These are phyloP conservation scores for Andrographis paniculata DNA, from an alignment of 305 asterid genomes.

Conservation along the genomic window DNA sequence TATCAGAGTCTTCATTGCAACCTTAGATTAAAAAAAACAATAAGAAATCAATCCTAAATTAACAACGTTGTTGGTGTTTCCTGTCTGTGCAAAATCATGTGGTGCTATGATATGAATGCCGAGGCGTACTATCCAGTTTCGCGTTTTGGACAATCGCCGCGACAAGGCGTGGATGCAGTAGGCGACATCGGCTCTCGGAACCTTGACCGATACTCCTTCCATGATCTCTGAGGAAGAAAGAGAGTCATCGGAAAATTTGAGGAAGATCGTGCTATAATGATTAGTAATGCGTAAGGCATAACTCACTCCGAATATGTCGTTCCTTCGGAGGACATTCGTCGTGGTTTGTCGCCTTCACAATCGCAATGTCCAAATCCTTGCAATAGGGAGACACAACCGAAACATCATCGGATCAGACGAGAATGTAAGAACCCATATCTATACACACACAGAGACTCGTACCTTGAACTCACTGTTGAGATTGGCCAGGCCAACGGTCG, in stretches of 20 bases:
- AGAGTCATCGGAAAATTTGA: background rate
- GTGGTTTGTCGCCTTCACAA: constrained; percentile 77
- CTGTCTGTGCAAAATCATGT: too few relatives aligned
- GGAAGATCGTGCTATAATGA: too few relatives aligned
- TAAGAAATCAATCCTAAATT: too few relatives aligned
- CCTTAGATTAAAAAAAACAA: constrained; percentile 31
- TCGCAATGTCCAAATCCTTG: constrained; percentile 71
- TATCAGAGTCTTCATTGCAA: constrained; percentile 56
- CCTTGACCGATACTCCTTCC: constrained; percentile 39
- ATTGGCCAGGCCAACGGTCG: constrained; percentile 74
- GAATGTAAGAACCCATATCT: too few relatives aligned
- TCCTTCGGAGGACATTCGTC: constrained; percentile 74
- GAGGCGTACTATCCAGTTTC: constrained; percentile 44
- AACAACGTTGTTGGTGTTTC: too few relatives aligned
- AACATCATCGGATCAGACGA: background rate
- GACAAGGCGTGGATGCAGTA: constrained; percentile 73
- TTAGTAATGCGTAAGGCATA: too few relatives aligned
- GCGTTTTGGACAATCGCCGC: constrained; percentile 56
- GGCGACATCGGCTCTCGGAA: constrained; percentile 74
- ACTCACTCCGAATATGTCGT: constrained; percentile 63
- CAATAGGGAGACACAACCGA: constrained; percentile 9
- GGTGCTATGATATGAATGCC: background rate
- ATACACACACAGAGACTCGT: background rate
- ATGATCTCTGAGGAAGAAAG: constrained; percentile 33
- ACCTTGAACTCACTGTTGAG: constrained; percentile 84